Percentiles rank a stretch among this genome's conserved stretches.
phyloP scores from a whole-genome alignment of 768 basidiomycete species.

The Russula brevipes region DNA sequence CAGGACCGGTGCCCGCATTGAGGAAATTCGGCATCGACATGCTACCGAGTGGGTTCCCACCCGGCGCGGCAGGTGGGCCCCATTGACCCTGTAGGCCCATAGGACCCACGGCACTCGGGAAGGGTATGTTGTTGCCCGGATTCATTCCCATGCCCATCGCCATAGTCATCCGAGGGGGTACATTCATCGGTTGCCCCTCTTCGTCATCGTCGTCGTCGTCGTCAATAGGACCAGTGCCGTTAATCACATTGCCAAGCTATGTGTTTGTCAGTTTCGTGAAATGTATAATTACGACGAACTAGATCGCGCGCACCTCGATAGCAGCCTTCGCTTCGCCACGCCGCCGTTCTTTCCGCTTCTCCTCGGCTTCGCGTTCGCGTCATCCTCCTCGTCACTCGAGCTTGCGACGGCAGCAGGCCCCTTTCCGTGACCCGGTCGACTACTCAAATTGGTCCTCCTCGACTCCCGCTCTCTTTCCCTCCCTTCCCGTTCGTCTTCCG shows the following conservation, averaged over 20 bases:
- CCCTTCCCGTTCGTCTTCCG: slow-evolving; percentile 28
- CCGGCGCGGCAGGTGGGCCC: slow-evolving; percentile 15
- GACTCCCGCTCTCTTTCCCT: slow-evolving; percentile 32
- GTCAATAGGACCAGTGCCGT: slow-evolving; percentile 63
- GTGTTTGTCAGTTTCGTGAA: not conserved
- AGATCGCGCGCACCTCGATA: slow-evolving; percentile 64
- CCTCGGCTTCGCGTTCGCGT: slow-evolving; percentile 38
- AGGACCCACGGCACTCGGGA: slow-evolving; percentile 25
- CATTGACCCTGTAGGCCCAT: slow-evolving; percentile 34
- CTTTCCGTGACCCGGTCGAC: slow-evolving; percentile 9
- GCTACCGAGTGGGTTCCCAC: slow-evolving; percentile 27
- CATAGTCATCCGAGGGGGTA: slow-evolving; percentile 36
- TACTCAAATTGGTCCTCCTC: slow-evolving; percentile 14
- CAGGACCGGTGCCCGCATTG: slow-evolving; percentile 30
- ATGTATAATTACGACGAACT: not conserved
- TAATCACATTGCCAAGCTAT: slow-evolving; percentile 84
- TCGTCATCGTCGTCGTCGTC: slow-evolving; percentile 32
- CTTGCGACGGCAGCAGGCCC: not conserved
- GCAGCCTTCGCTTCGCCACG: slow-evolving; percentile 81
- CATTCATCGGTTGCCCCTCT: slow-evolving; percentile 27
- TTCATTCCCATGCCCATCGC: slow-evolving; percentile 29
- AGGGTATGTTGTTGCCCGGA: slow-evolving; percentile 8
- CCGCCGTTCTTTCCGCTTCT: slow-evolving; percentile 64
- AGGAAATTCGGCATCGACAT: slow-evolving; percentile 47
- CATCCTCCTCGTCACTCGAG: slow-evolving; percentile 13